These are phyloP conservation scores for Plectosphaerella sp. DNA, from an alignment of 2,329 filamentous ascomycete genomes.

Conservation along the genomic window DNA sequence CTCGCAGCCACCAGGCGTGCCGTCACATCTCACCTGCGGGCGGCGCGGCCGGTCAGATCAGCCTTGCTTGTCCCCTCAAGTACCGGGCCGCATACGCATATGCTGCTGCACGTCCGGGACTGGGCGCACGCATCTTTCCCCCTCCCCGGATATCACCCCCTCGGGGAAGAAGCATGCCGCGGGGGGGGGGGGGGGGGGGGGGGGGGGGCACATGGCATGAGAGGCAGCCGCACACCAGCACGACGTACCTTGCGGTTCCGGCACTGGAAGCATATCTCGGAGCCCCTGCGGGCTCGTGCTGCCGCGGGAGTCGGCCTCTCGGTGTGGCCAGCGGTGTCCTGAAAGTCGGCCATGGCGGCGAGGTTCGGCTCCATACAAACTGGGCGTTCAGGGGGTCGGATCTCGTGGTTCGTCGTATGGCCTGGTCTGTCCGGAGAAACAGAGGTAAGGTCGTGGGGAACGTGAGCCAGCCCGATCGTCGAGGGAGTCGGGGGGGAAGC, in stretches of 20 bases:
- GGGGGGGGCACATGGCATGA: too few relatives aligned
- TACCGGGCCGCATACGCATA: too few relatives aligned
- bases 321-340: background rate
- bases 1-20: slow-evolving; percentile 5
- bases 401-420: too few relatives aligned
- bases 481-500: background rate
- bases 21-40: slow-evolving; percentile 8
- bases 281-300: slow-evolving; percentile 5
- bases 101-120: too few relatives aligned
- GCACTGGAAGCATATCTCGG: slow-evolving; percentile 10
- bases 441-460: too few relatives aligned
- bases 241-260: slow-evolving; percentile 9
- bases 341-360: background rate
- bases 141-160: too few relatives aligned
- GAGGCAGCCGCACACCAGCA: too few relatives aligned
- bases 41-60: background rate
- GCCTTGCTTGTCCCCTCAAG: too few relatives aligned
- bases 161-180: background rate
- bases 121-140: too few relatives aligned
- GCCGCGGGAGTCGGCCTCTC: background rate
- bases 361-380: background rate
- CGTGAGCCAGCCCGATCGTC: too few relatives aligned
- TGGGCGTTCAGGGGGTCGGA: background rate
- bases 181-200: too few relatives aligned
- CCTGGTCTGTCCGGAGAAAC: too few relatives aligned